Evolutionary conservation across 1,284 basidiomycete genomes (phyloP), one percentile per base, ranked within the genome.

Genomic region (Ceratobasidium sp.): DNA sequence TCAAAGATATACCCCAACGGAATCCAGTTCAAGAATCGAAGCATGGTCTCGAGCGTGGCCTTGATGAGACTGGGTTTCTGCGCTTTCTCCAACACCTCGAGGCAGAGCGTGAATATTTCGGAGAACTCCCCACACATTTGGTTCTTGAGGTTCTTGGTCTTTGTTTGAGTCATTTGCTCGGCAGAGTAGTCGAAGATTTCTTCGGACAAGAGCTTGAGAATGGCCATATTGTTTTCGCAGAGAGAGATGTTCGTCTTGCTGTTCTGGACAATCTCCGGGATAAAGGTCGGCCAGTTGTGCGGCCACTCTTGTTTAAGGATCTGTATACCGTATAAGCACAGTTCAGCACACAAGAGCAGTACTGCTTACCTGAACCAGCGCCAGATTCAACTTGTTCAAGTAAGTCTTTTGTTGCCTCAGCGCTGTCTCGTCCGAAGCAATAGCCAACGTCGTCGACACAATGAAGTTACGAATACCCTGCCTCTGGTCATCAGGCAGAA

Each of bases 291-390:
- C 98, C 98, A 99, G 79, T 98, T 96, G 81, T 98, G 95, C 23
- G 97, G 98, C 98, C 98, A 99, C 81, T 98, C 98, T 85, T 99
- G 98, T 84, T 99, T 99, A 77, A 99, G 86, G 76, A 99, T 98
- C 94, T 98, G 80, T 5, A 21, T 23, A 38, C 66, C 18, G 47
- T 23, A 49, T 70, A 26, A 67, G 50, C n/a, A 58, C 28, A 32
- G 52, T 64, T 73, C 38, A 66, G 30, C 59, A 54, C 54, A 2
- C 28, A 21, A 50, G 47, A 35, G 46, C 52, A 52, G 13, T 49
- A 54, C 0, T 23, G 82, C 87, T 73, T 75, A 94, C 95, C 85
- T 97, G 95, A 69, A 99, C 94, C 50, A 99, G 87, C 32, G 97
- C 96, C 59, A 98, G 87, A 82, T 99, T 98, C 76, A 99, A 88